Evolutionary conservation across 176 grass and related monocot genomes (phyloP), one percentile per base, ranked within the genome.

Genomic region (Hyparrhenia diplandra): DNA sequence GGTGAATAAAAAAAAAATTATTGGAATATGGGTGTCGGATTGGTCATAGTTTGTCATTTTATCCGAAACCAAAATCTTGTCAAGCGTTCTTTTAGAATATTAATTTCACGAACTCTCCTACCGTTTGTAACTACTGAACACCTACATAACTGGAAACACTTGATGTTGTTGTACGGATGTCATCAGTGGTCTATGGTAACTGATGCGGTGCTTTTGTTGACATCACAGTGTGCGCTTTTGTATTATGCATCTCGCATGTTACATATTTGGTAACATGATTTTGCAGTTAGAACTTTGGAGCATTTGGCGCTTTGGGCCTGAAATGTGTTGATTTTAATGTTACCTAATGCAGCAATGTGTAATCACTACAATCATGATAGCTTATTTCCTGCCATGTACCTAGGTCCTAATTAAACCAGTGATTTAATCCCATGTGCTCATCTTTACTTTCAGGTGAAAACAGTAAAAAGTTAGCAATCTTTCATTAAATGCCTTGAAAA

Each of bases 391-490:
- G 24, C 31, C 43, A 10, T 30, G 10, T 69, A 41, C 29, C 25
- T n/a, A 57, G 52, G 32, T 70, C 10, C 24, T 72, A 29, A 40
- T 64, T 5, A 10, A 23, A 55, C 27, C 70, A 47, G 32, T 63
- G 6, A 84, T 32, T 31, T 75, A 9, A 60, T 66, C 9, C 32
- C 29, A 17, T 81, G 27, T 72, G 3, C 58, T 77, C 10, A 76
- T 73, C 10, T 47, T 66, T 9, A 57, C 81, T 81, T 70, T 36
- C 85, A 99, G 96, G 87, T 80, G 35, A 95, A 77, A 30, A 99
- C 96, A 59, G 96, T 99, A n/a, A 45, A 93, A 93, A 86, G 85
- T 99, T 71, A 89, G 85, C 79, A 99, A 95, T 71, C 86, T 99
- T 77, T 99, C 92, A 0, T 79, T 99, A 77, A 84, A 40, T 31